Evolutionary conservation across 306 rosid species (phyloP).

Genomic region (Cicer chorassanicum): DNA sequence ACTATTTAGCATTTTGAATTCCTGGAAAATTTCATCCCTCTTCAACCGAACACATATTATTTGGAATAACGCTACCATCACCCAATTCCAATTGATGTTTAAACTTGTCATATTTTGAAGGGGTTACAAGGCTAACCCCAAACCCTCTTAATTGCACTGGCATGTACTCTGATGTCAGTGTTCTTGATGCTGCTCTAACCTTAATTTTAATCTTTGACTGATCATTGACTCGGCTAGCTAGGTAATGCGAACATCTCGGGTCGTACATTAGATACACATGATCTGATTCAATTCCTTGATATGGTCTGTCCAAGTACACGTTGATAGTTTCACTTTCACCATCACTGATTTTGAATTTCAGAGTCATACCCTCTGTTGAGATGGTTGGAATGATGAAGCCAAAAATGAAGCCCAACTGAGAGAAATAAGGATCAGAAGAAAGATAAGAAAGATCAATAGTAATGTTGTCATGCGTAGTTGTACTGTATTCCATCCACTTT

Average conservation of each 20-base stretch:
- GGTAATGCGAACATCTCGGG: conserved; percentile 14
- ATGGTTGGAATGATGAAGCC: conserved; percentile 14
- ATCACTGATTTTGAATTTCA: conserved; percentile 9
- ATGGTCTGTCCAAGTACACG: neutral
- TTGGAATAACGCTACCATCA: neutral
- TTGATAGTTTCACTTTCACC: neutral
- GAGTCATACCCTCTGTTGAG: neutral
- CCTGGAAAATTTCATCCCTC: neutral
- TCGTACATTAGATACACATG: conserved; percentile 35
- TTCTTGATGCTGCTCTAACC: conserved; percentile 14
- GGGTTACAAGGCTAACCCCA: conserved; percentile 12
- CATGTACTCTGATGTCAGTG: neutral
- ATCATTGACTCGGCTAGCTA: neutral
- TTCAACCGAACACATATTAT: neutral
- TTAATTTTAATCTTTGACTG: conserved; percentile 20
- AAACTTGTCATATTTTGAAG: neutral
- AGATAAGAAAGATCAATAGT: conserved; percentile 38
- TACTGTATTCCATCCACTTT: conserved; percentile 34
- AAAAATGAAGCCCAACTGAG: conserved; percentile 26
- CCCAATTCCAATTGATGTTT: neutral
- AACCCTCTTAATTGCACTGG: conserved; percentile 29
- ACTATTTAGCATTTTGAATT: neutral
- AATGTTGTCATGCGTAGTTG: neutral
- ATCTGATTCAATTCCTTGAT: neutral
- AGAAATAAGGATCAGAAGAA: conserved; percentile 7